These are phyloP conservation scores for Cetraspora pellucida DNA, from an alignment of 192 early-diverging fungal species.

Conservation along the genomic window DNA sequence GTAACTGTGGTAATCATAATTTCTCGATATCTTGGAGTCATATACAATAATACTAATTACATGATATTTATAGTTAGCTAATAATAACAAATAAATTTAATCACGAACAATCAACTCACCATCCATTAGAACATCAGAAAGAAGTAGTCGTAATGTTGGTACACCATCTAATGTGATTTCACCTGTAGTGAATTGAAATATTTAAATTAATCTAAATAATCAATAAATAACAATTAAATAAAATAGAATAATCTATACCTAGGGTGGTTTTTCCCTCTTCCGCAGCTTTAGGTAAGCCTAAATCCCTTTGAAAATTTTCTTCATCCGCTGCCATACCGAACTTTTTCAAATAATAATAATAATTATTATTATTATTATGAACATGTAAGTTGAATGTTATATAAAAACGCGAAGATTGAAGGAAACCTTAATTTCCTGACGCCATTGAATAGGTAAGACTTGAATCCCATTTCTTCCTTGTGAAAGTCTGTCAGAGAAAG, in stretches of 20 bases:
- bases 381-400: no score
- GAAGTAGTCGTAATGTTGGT: constrained; percentile 75
- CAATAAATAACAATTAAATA: no score
- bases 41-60: constrained; percentile 71
- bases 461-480: constrained; percentile 60
- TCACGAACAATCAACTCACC: constrained; percentile 45
- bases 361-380: no score
- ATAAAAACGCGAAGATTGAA: no score
- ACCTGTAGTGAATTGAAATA: constrained; percentile 48
- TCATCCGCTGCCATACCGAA: constrained; percentile 70
- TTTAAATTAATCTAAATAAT: no score
- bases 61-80: no score
- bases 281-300: constrained; percentile 50
- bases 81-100: background rate
- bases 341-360: no score
- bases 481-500: background rate
- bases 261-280: constrained; percentile 66
- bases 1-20: constrained; percentile 80
- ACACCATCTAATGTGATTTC: constrained; percentile 84
- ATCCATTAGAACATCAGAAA: constrained; percentile 84
- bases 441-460: constrained; percentile 82
- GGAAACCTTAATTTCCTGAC: constrained; percentile 62
- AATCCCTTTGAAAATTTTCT: constrained; percentile 57
- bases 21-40: constrained; percentile 81
- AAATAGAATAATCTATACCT: constrained; percentile 30